A percentile compares a stretch with the other conserved stretches of the same genome.
Conservation (phyloP, 1,284 basidiomycete genomes). For the Melampsora abietis-canadensis region DNA sequence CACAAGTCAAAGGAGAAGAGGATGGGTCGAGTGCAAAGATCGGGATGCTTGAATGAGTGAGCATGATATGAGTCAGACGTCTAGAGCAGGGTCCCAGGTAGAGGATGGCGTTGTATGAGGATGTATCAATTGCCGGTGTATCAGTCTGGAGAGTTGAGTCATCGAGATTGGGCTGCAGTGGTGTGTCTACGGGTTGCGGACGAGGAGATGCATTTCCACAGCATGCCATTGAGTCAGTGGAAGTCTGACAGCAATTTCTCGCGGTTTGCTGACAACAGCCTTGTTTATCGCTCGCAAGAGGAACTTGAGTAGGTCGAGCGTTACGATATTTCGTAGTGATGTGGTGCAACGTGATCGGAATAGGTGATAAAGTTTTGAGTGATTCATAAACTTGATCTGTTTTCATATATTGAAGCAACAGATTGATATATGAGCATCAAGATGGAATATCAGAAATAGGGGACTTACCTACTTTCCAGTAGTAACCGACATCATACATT, state of each 20-base stretch:
- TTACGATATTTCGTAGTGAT: not conserved
- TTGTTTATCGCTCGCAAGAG: not conserved
- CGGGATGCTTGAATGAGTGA: conserved; percentile 54
- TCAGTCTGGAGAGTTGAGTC: conserved; percentile 62
- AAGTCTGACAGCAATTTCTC: not conserved
- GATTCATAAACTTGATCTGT: not conserved
- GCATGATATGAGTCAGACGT: conserved; percentile 6
- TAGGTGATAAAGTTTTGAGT: not conserved
- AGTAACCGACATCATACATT: conserved; percentile 75
- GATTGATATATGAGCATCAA: conserved; percentile 56
- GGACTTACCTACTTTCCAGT: conserved; percentile 67
- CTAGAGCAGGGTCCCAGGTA: conserved; percentile 49
- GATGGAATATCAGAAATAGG: conserved; percentile 76
- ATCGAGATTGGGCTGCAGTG: conserved; percentile 61
- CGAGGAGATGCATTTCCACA: not conserved
- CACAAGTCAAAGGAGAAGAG: conserved; percentile 59
- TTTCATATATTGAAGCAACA: not conserved
- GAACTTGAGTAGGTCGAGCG: not conserved
- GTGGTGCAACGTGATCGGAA: not conserved
- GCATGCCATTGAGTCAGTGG: not conserved
- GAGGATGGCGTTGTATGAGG: conserved; percentile 51
- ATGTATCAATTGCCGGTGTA: conserved; percentile 48
- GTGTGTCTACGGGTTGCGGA: not conserved
- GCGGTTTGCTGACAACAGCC: not conserved
- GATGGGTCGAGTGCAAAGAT: conserved; percentile 74